Evolutionary conservation across 805 yeast species (phyloP).

Genomic region (Brettanomyces nanus): DNA sequence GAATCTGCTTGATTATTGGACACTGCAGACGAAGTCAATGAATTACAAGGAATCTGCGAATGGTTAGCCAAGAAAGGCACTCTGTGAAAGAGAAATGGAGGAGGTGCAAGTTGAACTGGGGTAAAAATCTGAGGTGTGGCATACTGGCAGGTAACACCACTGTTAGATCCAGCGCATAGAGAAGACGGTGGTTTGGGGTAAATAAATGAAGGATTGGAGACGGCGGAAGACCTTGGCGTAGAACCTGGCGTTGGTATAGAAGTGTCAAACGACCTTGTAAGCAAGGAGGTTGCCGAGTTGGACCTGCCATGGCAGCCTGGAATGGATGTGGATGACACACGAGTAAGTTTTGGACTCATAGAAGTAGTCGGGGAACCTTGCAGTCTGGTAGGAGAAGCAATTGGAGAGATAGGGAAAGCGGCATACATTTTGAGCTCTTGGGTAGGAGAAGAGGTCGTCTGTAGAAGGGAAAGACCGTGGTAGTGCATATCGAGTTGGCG

Average conservation of each 20-base stretch:
- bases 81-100: conserved; percentile 2
- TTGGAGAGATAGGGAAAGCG: conserved; percentile 22
- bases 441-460: neutral
- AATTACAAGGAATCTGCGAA: neutral
- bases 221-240: conserved; percentile 16
- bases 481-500: conserved; percentile 5
- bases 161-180: neutral
- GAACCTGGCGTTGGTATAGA: conserved; percentile 26
- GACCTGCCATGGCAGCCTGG: conserved; percentile 9
- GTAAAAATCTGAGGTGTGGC: conserved; percentile 15
- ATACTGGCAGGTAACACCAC: neutral
- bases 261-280: conserved; percentile 3
- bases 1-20: neutral
- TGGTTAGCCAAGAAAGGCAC: neutral
- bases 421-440: conserved; percentile 17
- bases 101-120: conserved; percentile 10
- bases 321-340: conserved; percentile 7
- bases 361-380: neutral
- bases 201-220: neutral
- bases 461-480: conserved; percentile 4
- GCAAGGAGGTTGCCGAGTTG: conserved; percentile 13
- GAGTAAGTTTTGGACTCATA: conserved; percentile 1
- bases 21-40: neutral
- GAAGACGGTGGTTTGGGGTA: neutral
- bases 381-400: conserved; percentile 22